Percentiles rank a stretch among this genome's conserved stretches.
phyloP scores from a whole-genome alignment of 202 grass and related monocot genomes.

The Eragrostis tef region DNA sequence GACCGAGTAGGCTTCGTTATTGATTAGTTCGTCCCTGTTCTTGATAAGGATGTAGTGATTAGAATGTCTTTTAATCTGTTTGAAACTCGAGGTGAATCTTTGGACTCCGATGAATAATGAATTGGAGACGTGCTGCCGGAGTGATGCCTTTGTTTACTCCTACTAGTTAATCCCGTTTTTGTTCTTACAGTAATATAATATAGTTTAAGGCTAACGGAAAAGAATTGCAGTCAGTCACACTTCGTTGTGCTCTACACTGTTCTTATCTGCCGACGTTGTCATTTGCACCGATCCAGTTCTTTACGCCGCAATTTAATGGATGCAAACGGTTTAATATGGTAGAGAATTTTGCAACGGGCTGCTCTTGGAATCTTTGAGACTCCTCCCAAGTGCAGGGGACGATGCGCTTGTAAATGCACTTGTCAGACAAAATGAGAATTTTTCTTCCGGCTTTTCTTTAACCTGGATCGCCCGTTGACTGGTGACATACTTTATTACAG shows the following conservation, averaged over 20 bases:
- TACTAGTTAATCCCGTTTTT: background rate
- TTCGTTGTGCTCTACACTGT: background rate
- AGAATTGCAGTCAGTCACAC: background rate
- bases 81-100: background rate
- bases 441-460: conserved; percentile 18
- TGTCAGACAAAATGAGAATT: conserved; percentile 16
- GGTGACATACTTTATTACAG: background rate
- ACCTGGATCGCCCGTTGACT: conserved; percentile 7
- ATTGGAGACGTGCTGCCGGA: background rate
- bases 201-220: background rate
- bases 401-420: conserved; percentile 13
- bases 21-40: background rate
- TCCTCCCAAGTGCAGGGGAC: background rate
- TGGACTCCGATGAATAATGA: background rate
- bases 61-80: background rate
- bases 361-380: conserved; percentile 29
- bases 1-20: no score
- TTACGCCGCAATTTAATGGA: conserved; percentile 4
- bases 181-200: background rate
- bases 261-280: background rate
- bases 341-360: background rate
- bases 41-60: background rate
- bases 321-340: conserved; percentile 36
- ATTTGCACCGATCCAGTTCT: conserved; percentile 4
- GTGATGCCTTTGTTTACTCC: background rate